phyloP scores from a whole-genome alignment of 192 early-diverging fungal species.

The Linnemannia zychae region DNA sequence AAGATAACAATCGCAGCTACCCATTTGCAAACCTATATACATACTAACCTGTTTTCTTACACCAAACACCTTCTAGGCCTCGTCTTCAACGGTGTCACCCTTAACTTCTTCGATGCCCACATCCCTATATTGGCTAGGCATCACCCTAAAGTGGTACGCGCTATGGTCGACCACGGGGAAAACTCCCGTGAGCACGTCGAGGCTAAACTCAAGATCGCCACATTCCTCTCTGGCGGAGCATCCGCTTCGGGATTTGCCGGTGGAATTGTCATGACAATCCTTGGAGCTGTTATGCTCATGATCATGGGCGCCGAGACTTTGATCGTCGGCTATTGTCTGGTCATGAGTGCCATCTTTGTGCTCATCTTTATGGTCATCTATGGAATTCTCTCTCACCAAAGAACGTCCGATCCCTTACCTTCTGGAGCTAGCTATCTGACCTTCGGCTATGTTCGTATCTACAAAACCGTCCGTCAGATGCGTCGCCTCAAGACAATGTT shows the following conservation, averaged over 20 bases:
- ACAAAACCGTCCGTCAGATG: conserved; percentile 53
- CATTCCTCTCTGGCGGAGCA: conserved; percentile 43
- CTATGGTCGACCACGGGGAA: conserved; percentile 21
- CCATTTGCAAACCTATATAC: not conserved
- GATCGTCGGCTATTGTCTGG: conserved; percentile 26
- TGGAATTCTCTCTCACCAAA: conserved; percentile 35
- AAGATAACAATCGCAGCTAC: not conserved
- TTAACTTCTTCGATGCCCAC: conserved; percentile 42
- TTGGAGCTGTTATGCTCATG: conserved; percentile 18
- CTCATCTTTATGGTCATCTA: conserved; percentile 35
- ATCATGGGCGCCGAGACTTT: conserved; percentile 14
- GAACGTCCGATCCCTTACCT: conserved; percentile 61
- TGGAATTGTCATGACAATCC: conserved; percentile 24
- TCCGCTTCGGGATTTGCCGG: conserved; percentile 42
- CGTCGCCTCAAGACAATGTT: conserved; percentile 66
- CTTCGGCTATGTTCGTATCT: conserved; percentile 55
- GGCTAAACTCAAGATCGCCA: conserved; percentile 29
- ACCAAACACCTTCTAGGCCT: not conserved
- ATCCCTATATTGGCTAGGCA: conserved; percentile 36
- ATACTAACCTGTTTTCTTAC: not conserved
- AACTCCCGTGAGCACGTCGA: conserved; percentile 24
- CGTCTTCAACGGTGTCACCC: conserved; percentile 30
- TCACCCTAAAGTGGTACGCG: conserved; percentile 26
- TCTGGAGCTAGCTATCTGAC: conserved; percentile 52
- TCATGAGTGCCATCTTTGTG: conserved; percentile 34